Percentiles rank a stretch among this genome's conserved stretches.
Conservation (phyloP, 495 filamentous ascomycete genomes). For the Tuber umbilicatum region DNA sequence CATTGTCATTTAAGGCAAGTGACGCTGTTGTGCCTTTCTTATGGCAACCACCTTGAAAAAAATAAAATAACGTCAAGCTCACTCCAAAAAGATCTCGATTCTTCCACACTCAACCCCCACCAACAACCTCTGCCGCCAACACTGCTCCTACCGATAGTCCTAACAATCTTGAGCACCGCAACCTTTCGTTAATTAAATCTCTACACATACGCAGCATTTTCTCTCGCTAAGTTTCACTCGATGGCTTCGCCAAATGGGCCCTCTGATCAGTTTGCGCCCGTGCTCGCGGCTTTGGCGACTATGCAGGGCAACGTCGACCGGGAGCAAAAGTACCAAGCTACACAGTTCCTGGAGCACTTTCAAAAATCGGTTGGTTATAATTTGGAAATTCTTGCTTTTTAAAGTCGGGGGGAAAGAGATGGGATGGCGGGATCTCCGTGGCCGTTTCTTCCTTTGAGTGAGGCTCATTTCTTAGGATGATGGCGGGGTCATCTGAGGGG, state of each 20-base stretch:
- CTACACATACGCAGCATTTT: background rate
- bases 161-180: background rate
- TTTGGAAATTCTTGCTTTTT: conserved; percentile 38
- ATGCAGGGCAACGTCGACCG: conserved; percentile 80
- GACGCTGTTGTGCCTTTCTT: background rate
- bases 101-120: background rate
- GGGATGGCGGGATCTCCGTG: conserved; percentile 17
- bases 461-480: conserved; percentile 33
- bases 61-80: background rate
- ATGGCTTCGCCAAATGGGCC: conserved; percentile 61
- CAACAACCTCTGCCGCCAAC: background rate
- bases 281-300: conserved; percentile 78
- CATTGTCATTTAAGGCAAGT: background rate
- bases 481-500: conserved; percentile 34
- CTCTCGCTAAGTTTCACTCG: conserved; percentile 22
- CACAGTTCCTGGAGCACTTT: conserved; percentile 86
- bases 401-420: conserved; percentile 36
- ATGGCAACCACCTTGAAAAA: conserved; percentile 3
- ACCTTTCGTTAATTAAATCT: conserved; percentile 4
- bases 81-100: conserved; percentile 4
- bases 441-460: conserved; percentile 27
- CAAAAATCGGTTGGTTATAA: conserved; percentile 83
- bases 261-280: conserved; percentile 64
- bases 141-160: background rate
- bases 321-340: conserved; percentile 78